These are phyloP conservation scores for Reutealis trisperma DNA, from an alignment of 345 rosid genomes.

Conservation along the genomic window DNA sequence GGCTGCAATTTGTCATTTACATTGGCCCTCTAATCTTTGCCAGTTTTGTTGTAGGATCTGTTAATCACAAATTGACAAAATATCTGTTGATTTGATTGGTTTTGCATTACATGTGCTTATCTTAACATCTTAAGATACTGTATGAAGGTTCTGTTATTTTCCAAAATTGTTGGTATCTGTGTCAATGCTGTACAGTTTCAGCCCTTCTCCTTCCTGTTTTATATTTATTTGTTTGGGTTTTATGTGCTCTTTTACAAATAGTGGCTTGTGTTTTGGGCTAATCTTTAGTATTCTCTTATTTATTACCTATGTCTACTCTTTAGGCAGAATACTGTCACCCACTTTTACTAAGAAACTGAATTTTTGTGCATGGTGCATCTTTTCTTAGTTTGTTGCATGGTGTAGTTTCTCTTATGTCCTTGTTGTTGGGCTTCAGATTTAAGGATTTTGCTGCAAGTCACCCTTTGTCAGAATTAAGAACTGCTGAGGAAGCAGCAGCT, in stretches of 20 bases:
- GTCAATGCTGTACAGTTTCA: not conserved
- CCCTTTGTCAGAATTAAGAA: constrained; percentile 78
- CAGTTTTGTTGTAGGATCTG: no score
- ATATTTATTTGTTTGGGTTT: not conserved
- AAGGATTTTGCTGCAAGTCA: constrained; percentile 78
- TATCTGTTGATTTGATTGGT: not conserved
- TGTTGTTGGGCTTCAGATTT: constrained; percentile 50
- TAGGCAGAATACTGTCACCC: no score
- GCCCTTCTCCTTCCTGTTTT: not conserved
- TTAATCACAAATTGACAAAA: no score
- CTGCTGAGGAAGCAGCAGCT: constrained; percentile 63
- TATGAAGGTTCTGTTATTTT: not conserved
- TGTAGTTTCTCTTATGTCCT: not conserved
- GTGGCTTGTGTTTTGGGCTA: not conserved
- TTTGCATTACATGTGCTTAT: not conserved
- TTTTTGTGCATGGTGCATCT: not conserved
- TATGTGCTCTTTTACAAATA: not conserved
- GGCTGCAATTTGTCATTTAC: no score
- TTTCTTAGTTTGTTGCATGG: not conserved
- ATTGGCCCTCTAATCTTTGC: no score
- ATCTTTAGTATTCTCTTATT: no score
- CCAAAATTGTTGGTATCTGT: not conserved
- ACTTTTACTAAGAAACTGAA: no score
- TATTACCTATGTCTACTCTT: no score
- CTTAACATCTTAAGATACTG: not conserved